phyloP scores from a whole-genome alignment of 2,329 filamentous ascomycete genomes.

The Alternaria ethzedia region DNA sequence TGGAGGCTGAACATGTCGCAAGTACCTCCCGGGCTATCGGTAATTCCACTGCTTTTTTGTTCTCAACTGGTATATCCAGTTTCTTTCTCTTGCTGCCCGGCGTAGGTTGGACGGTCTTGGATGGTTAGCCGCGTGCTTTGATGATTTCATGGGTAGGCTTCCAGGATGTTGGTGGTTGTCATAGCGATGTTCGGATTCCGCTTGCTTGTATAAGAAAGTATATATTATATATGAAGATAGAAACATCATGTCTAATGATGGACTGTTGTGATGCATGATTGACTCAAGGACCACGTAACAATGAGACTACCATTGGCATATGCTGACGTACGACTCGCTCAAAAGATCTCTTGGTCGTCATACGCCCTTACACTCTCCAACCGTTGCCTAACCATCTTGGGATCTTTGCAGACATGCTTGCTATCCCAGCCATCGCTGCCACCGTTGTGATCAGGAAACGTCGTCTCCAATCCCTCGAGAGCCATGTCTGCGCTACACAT shows the following conservation, averaged over 20 bases:
- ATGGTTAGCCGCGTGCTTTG: not conserved
- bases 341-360: conserved; percentile 44
- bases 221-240: not conserved
- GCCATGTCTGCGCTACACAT: conserved; percentile 42
- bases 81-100: not conserved
- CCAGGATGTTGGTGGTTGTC: not conserved
- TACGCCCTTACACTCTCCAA: conserved; percentile 41
- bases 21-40: not conserved
- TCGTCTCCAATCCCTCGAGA: conserved; percentile 42
- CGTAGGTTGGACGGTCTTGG: not conserved
- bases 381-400: conserved; percentile 18
- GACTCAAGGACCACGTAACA: accelerated
- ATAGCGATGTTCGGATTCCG: not conserved
- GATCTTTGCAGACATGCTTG: conserved; percentile 39
- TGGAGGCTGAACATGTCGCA: not conserved
- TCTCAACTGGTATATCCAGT: accelerated
- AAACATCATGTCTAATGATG: not conserved
- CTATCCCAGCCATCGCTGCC: conserved; percentile 46
- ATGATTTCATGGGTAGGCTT: not conserved
- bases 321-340: not conserved
- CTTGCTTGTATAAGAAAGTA: not conserved
- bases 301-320: accelerated
- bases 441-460: conserved; percentile 45
- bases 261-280: not conserved
- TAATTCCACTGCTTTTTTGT: not conserved